Evolutionary conservation across 2,329 filamentous ascomycete species (phyloP), one percentile per base, ranked within the genome.

Genomic region (Chalaropsis ovoidea): DNA sequence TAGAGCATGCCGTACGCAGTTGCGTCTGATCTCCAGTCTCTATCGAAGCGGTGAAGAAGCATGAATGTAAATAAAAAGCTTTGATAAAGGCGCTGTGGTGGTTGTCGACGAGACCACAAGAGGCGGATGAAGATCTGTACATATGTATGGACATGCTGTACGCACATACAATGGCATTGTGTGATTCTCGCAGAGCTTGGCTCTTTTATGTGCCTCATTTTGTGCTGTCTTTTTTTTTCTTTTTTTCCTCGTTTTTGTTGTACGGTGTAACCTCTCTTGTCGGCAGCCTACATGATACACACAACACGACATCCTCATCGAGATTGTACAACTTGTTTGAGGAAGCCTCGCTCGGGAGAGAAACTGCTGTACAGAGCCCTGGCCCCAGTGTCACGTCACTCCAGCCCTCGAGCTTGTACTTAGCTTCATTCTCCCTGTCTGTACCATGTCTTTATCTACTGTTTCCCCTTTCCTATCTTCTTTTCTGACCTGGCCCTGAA

Each of bases 41-140:
- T 27, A 3, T 54, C 19, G 15, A 58, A 58, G 52, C 52, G 52
- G 52, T 58, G 52, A 58, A 19, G 17, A 58, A 35, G 52, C 52
- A 35, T 58, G 27, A 58, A 58, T 19, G 22, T 31, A 56, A 2
- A 47, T n/a, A 8, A 17, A 35, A 22, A 35, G 24, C 8, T 35
- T 10, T 58, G 27, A 58, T 31, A 56, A 56, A 11, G 27, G 52
- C 13, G 27, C 52, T 27, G n/a, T n/a, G n/a, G 52, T 56, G 31
- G 10, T 10, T 43, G 42, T 43, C 8, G 42, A 43, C 7, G 10
- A 49, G 19, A 49, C n/a, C 19, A 8, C n/a, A 24, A 49, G 45
- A 17, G n/a, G 45, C 7, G 19, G 8, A 22, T 24, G n/a, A 3
- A 49, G n/a, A 49, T 13, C 22, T 49, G 45, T 19, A 49, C 45